Evolutionary conservation across 352 stramenopile species (phyloP).

Genomic region (Globisporangium radiosum): DNA sequence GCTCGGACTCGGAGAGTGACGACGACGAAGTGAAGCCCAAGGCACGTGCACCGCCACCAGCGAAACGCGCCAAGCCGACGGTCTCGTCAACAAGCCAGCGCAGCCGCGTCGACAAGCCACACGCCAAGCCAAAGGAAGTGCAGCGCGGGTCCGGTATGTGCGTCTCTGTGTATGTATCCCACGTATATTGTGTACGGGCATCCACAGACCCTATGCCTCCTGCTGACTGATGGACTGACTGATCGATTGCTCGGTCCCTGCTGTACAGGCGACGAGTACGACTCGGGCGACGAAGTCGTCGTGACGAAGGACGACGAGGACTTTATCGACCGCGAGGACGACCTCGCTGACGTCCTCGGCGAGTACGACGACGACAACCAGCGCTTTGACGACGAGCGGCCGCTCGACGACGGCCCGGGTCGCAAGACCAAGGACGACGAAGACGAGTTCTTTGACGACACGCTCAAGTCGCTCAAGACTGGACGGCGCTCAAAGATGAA

Average conservation of each 20-base stretch:
- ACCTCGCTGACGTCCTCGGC: constrained; percentile 72
- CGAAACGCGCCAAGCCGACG: constrained; percentile 42
- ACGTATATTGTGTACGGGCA: no score
- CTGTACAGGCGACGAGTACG: constrained; percentile 63
- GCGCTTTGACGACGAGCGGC: constrained; percentile 78
- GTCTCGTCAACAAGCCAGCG: constrained; percentile 3
- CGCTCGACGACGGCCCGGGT: constrained; percentile 33
- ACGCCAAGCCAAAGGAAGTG: constrained; percentile 5
- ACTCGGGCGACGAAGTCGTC: constrained; percentile 75
- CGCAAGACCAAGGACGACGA: constrained; percentile 28
- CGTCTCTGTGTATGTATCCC: neutral
- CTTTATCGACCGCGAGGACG: constrained; percentile 86
- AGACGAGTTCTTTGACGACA: constrained; percentile 75
- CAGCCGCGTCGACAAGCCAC: constrained; percentile 9
- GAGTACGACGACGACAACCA: constrained; percentile 77
- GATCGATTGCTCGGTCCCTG: neutral
- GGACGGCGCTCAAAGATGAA: constrained; percentile 72
- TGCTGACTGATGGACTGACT: neutral
- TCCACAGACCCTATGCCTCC: neutral
- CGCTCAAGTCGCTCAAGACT: constrained; percentile 81
- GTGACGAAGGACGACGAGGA: constrained; percentile 76
- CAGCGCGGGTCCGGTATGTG: constrained; percentile 15
- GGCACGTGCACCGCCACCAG: constrained; percentile 28
- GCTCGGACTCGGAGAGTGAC: constrained; percentile 83
- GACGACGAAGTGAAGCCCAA: constrained; percentile 52